Conservation (phyloP, 73 alveolate genomes). For the Urostyla sp. region DNA sequence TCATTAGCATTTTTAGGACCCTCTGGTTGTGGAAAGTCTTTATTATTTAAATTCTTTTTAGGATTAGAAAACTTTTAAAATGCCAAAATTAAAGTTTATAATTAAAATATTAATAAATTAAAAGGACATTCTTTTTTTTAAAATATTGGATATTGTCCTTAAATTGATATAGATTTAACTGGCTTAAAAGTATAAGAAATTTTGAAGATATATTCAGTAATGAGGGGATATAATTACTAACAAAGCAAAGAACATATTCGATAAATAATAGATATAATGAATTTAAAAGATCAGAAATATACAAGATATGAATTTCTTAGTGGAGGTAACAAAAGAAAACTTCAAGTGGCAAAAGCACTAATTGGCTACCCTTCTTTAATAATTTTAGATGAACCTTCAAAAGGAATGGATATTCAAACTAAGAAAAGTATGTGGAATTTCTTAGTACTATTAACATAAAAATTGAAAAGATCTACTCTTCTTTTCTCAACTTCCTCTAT, state of each 20-base stretch:
- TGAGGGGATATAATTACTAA: no score
- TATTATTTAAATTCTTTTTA: no score
- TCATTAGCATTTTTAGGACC: no score
- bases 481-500: conserved; percentile 97
- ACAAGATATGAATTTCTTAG: conserved; percentile 79
- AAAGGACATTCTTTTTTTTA: no score
- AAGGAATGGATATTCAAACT: conserved; percentile 98
- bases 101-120: no score
- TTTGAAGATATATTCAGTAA: no score
- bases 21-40: no score
- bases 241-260: conserved; percentile 67
- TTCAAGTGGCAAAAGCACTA: conserved; percentile 91
- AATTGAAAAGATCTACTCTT: conserved; percentile 91
- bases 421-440: conserved; percentile 97
- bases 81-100: no score
- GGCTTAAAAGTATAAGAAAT: no score
- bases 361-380: conserved; percentile 95
- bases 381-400: conserved; percentile 97
- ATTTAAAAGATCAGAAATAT: neutral
- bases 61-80: no score
- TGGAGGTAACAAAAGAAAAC: conserved; percentile 98
- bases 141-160: no score
- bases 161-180: no score
- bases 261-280: neutral
- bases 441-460: conserved; percentile 83